Conservation (phyloP, 2,329 filamentous ascomycete species). For the Aspergillus hiratsukae region DNA sequence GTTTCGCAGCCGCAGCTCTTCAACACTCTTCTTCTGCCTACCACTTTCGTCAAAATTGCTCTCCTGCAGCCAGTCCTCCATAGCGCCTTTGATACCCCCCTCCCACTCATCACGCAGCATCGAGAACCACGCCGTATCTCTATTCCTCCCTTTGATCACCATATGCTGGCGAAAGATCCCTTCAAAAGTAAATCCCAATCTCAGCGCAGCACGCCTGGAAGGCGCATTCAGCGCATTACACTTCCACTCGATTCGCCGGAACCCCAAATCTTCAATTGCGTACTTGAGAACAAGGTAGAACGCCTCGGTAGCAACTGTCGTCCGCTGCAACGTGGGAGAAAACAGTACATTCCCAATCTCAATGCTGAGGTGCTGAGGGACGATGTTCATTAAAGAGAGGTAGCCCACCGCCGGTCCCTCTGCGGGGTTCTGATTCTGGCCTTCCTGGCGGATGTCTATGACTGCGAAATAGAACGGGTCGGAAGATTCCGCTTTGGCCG, state of each 20-base stretch:
- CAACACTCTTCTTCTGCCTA: slow-evolving; percentile 47
- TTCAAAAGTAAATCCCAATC: slow-evolving; percentile 58
- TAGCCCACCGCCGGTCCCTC: slow-evolving; percentile 40
- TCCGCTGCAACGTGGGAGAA: slow-evolving; percentile 48
- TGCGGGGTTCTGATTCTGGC: slow-evolving; percentile 13
- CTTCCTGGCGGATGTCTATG: slow-evolving; percentile 26
- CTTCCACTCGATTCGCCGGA: slow-evolving; percentile 61
- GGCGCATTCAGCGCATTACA: slow-evolving; percentile 54
- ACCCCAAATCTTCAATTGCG: slow-evolving; percentile 52
- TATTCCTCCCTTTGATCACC: slow-evolving; percentile 52
- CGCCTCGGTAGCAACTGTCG: slow-evolving; percentile 54
- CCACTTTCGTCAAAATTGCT: slow-evolving; percentile 55
- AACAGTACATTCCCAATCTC: slow-evolving; percentile 58
- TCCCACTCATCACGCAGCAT: slow-evolving; percentile 59
- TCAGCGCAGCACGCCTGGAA: slow-evolving; percentile 51
- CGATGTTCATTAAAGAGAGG: slow-evolving; percentile 43
- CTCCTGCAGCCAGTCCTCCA: slow-evolving; percentile 53
- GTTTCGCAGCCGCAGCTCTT: slow-evolving; percentile 23
- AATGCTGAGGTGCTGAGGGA: slow-evolving; percentile 46
- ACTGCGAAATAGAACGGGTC: slow-evolving; percentile 46
- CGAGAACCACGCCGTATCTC: slow-evolving; percentile 60
- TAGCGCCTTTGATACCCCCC: slow-evolving; percentile 49
- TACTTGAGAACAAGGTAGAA: slow-evolving; percentile 54
- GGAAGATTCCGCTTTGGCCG: slow-evolving; percentile 17
- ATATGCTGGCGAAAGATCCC: slow-evolving; percentile 60